Evolutionary conservation across 768 basidiomycete genomes (phyloP).

Genomic region (Suillus lakei): DNA sequence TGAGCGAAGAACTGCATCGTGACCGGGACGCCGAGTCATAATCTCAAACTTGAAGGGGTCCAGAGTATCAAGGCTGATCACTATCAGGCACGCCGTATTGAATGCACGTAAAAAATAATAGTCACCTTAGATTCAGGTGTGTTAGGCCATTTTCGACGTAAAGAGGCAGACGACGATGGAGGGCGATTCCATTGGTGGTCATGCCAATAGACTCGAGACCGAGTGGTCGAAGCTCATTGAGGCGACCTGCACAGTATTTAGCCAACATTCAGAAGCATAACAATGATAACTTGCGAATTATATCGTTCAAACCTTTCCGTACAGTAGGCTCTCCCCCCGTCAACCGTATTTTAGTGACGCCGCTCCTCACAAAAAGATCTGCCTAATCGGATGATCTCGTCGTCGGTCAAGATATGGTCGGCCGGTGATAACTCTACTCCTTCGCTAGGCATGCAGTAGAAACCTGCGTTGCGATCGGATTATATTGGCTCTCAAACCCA

Average conservation of each 20-base stretch:
- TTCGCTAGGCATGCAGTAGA: conserved; percentile 90
- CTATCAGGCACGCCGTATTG: conserved; percentile 5
- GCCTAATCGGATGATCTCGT: conserved; percentile 78
- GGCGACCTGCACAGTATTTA: conserved; percentile 47
- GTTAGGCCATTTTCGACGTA: conserved; percentile 76
- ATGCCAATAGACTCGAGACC: conserved; percentile 81
- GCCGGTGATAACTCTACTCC: conserved; percentile 77
- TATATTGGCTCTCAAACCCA: neutral
- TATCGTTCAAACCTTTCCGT: conserved; percentile 70
- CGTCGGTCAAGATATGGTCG: conserved; percentile 70
- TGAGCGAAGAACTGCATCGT: conserved; percentile 73
- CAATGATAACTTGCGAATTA: conserved; percentile 58
- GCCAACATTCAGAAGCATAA: conserved; percentile 3
- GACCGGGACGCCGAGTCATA: conserved; percentile 80
- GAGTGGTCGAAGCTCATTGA: conserved; percentile 61
- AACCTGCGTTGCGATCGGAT: conserved; percentile 51
- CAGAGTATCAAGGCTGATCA: conserved; percentile 75
- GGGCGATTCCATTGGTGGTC: conserved; percentile 82
- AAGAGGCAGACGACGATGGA: conserved; percentile 73
- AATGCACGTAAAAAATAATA: conserved; percentile 6
- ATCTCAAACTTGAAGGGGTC: conserved; percentile 88
- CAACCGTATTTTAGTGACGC: conserved; percentile 85
- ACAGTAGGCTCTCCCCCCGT: conserved; percentile 91
- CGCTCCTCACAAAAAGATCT: conserved; percentile 75
- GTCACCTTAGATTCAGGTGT: conserved; percentile 70